Evolutionary conservation across 2,329 filamentous ascomycete species (phyloP).

Genomic region (Tolypocladium tundrense): DNA sequence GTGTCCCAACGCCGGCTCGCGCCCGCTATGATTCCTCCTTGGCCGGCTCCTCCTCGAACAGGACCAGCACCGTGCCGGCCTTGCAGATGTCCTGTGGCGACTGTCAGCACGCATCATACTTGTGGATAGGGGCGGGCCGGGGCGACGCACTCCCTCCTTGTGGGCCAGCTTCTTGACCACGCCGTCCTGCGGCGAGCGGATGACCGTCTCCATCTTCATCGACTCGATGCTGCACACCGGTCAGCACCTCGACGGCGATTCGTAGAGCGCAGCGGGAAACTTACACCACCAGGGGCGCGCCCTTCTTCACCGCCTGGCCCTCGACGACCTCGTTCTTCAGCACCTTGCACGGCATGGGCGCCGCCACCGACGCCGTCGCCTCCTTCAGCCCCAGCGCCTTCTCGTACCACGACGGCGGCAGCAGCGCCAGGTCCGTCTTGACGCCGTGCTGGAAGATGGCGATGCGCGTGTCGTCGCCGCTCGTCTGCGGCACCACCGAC

Average conservation of each 20-base stretch:
- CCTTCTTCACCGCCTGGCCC: constrained; percentile 74
- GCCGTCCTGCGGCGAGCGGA: constrained; percentile 64
- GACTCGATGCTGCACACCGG: constrained; percentile 56
- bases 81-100: constrained; percentile 60
- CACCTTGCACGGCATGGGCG: constrained; percentile 97
- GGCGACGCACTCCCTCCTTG: constrained; percentile 56
- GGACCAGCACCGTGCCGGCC: constrained; percentile 62
- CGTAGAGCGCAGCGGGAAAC: constrained; percentile 10
- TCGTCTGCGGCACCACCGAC: constrained; percentile 55
- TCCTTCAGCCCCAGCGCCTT: constrained; percentile 81
- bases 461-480: constrained; percentile 48
- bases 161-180: constrained; percentile 64
- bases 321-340: constrained; percentile 78
- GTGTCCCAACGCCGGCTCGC: constrained; percentile 6
- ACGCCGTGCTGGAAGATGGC: constrained; percentile 66
- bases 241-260: background rate
- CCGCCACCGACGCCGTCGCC: constrained; percentile 68
- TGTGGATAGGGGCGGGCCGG: background rate
- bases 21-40: constrained; percentile 14
- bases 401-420: constrained; percentile 67
- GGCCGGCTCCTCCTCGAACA: constrained; percentile 50
- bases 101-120: constrained; percentile 7
- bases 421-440: constrained; percentile 48
- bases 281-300: constrained; percentile 75
- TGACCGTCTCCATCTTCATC: constrained; percentile 86